Base-by-base conservation (phyloP, 192 early-diverging fungal species). In the Nowakowskiella sp. region DNA sequence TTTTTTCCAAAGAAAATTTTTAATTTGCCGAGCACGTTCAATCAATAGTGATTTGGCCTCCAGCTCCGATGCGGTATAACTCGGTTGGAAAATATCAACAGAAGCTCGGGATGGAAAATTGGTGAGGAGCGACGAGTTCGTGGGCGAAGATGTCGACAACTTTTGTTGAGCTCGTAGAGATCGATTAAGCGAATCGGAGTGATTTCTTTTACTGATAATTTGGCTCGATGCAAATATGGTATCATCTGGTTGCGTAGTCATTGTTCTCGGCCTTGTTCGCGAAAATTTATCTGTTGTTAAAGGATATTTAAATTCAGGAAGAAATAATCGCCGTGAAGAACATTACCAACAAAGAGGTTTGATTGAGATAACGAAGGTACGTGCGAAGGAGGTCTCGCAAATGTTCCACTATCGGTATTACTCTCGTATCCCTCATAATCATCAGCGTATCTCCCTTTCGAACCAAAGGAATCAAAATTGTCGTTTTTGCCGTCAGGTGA, bases 1-100 rank as follows among this genome's bases (percentile, higher is more conserved):
- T 3, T 31, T 24, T 22, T 53, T 65, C 71, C 71, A 73, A 26
- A 29, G 27, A 16, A 67, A 55, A 31, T 69, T 73, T 46, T 73
- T 73, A 6, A 65, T 65, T 53, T 69, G 62, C 21, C 71, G 62
- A 4, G 55, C 57, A 28, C 57, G 54, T 23, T 73, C 67, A 2
- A 73, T 51, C 22, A 63, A n/a, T 1, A 7, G 3, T 6, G 42
- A 51, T 8, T 55, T 33, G 23, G 32, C 33, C 4, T 63, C 53
- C 46, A 44, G 51, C 45, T 58, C 59, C 31, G 48, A 36, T 29
- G 53, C 9, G 1, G 49, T 68, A 13, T 45, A 49, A 4, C 51
- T 25, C 53, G 44, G 48, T 36, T 44, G 26, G 19, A 55, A 54
- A 39, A 44, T 53, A 22, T 42, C 30, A 5, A 49, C 30, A 39